Conservation (phyloP, 805 yeast genomes). For the Nakazawaea holstii region DNA sequence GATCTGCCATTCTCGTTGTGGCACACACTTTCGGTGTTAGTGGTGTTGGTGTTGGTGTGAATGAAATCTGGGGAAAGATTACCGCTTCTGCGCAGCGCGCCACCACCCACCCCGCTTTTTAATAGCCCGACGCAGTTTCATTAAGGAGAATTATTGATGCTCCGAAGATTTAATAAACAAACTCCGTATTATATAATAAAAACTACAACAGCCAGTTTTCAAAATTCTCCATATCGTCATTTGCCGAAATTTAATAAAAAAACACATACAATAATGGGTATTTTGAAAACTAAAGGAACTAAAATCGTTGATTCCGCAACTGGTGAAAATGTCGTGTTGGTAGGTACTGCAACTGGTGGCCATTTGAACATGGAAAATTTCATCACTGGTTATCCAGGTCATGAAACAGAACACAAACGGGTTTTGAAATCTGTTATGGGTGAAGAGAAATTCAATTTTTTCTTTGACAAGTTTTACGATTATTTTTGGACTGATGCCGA, state of each 20-base stretch:
- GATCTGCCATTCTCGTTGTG: too few relatives aligned
- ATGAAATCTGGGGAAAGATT: too few relatives aligned
- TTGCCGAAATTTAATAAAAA: neutral
- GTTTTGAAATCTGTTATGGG: constrained; percentile 36
- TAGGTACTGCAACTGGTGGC: constrained; percentile 46
- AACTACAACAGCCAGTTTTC: too few relatives aligned
- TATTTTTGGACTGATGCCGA: constrained; percentile 49
- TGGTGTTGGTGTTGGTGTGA: too few relatives aligned
- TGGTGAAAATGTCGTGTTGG: constrained; percentile 34
- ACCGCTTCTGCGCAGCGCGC: too few relatives aligned
- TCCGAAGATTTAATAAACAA: too few relatives aligned
- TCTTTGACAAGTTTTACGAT: constrained; percentile 47
- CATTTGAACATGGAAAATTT: constrained; percentile 52
- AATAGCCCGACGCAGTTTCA: too few relatives aligned
- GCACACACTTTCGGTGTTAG: too few relatives aligned
- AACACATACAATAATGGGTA: constrained; percentile 4
- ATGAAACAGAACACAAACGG: constrained; percentile 43
- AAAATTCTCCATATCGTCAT: too few relatives aligned
- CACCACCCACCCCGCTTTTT: too few relatives aligned
- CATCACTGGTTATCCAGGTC: constrained; percentile 52
- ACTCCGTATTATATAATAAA: too few relatives aligned
- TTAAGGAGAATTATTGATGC: too few relatives aligned
- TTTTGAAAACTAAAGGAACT: constrained; percentile 38
- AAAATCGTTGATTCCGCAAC: constrained; percentile 37
- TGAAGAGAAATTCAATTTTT: constrained; percentile 39